Evolutionary conservation across 2,329 filamentous ascomycete genomes (phyloP).

Genomic region (Aspergillus chevalieri): DNA sequence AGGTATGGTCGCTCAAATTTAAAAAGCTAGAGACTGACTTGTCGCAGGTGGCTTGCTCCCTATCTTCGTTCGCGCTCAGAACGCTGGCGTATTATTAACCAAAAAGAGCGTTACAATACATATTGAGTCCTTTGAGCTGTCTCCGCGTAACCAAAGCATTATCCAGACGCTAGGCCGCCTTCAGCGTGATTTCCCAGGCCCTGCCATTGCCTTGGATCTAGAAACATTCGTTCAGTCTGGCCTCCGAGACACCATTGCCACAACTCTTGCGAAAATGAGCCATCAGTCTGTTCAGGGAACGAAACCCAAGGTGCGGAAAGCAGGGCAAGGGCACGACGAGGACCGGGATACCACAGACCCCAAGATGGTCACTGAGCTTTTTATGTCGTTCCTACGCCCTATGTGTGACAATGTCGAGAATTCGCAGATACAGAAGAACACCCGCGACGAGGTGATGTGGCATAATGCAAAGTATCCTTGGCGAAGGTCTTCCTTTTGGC

Average conservation of each 20-base stretch:
- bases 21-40: slow-evolving; percentile 1
- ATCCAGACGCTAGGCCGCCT: slow-evolving; percentile 37
- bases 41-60: slow-evolving; percentile 23
- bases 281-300: slow-evolving; percentile 28
- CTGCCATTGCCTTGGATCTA: slow-evolving; percentile 26
- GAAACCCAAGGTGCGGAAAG: slow-evolving; percentile 36
- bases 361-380: slow-evolving; percentile 47
- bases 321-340: slow-evolving; percentile 32
- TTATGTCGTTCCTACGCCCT: slow-evolving; percentile 41
- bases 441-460: slow-evolving; percentile 51
- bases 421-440: slow-evolving; percentile 44
- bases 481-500: slow-evolving; percentile 50
- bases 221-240: slow-evolving; percentile 14
- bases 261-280: slow-evolving; percentile 32
- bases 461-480: slow-evolving; percentile 34
- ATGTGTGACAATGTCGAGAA: slow-evolving; percentile 26
- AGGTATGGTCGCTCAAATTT: slow-evolving; percentile 1
- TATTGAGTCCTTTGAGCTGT: slow-evolving; percentile 45
- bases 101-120: slow-evolving; percentile 8
- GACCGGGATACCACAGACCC: slow-evolving; percentile 47
- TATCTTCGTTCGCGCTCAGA: slow-evolving; percentile 42
- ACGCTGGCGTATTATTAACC: slow-evolving; percentile 42
- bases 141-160: slow-evolving; percentile 34
- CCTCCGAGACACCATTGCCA: slow-evolving; percentile 23
- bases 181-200: slow-evolving; percentile 41